Base-by-base conservation (phyloP, 176 grass and related monocot species). In the Oryza officinalis region DNA sequence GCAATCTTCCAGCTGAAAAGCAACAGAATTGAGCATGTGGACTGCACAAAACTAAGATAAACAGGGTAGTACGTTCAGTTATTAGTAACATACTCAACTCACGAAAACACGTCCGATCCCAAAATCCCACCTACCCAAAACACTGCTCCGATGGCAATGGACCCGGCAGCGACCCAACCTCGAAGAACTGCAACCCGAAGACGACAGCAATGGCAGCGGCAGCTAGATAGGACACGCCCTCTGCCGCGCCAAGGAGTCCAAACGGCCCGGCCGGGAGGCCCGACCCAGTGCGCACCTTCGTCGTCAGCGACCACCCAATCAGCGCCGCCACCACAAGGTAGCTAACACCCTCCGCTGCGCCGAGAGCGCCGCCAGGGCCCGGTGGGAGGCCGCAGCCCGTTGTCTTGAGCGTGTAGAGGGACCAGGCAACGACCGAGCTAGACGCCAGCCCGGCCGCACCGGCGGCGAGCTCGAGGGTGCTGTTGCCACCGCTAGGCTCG, bases 341-440 rank as follows among this genome's bases (percentile, higher is more conserved):
- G 87, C 91, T 95, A 30, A 95, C 77, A 3, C 92, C 96, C 76
- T 98, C 96, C 70, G 86, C 85, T 20, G 92, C 92, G 43, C 92
- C 92, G 13, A 98, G 75, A 26, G 87, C 65, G 14, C 95, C 88
- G 6, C 88, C 90, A 10, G 96, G 93, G 25, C 92, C 91, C 4
- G 96, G 91, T 0, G 93, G 93, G 0, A 95, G 90, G 5, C 91
- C 91, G 52, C 96, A 95, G 0, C 92, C 96, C 69, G 96, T 93
- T 49, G 92, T 74, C 45, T 90, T 91, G 2, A 95, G 87, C 13
- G 87, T 85, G 84, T 95, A 93, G 31, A 98, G 92, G 9, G 92
- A 98, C 72, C 82, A 88, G 49, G 86, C 96, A 14, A 98, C 92
- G 6, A 85, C 79, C 6, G 87, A 88, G 85, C 89, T 69, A 43